A percentile compares a stretch with the other conserved stretches of the same genome.
phyloP scores from a whole-genome alignment of 2,329 filamentous ascomycete species.

The Ampelomyces quisqualis region DNA sequence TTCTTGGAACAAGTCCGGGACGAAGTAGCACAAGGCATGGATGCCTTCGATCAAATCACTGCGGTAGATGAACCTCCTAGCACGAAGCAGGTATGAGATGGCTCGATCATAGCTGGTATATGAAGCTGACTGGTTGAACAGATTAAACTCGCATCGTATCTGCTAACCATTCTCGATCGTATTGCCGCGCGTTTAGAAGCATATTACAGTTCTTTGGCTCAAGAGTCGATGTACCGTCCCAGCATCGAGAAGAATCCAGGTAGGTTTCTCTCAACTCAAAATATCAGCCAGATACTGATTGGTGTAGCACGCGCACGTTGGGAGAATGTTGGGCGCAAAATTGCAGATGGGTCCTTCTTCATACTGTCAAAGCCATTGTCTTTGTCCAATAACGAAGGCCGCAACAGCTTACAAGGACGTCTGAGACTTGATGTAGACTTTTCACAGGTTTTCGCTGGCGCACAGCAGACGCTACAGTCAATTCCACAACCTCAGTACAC shows the following conservation, averaged over 20 bases:
- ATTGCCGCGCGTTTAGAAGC: conserved; percentile 54
- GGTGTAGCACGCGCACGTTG: conserved; percentile 55
- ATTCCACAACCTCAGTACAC: conserved; percentile 4
- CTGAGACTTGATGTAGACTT: conserved; percentile 13
- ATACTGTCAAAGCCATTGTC: conserved; percentile 42
- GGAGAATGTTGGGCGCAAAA: conserved; percentile 51
- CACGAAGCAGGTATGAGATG: conserved; percentile 25
- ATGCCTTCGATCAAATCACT: conserved; percentile 22
- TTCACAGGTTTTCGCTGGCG: conserved; percentile 18
- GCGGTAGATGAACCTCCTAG: conserved; percentile 15
- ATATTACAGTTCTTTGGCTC: conserved; percentile 54
- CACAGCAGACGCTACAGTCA: conserved; percentile 15
- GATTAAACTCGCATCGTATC: conserved; percentile 49
- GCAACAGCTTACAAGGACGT: conserved; percentile 2
- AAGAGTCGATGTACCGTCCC: conserved; percentile 53
- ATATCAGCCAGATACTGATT: too few species aligned
- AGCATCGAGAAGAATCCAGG: conserved; percentile 56
- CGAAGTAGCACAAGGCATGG: conserved; percentile 21
- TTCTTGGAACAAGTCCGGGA: conserved; percentile 24
- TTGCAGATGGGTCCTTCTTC: conserved; percentile 56
- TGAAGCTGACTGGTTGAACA: too few species aligned
- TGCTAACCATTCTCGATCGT: conserved; percentile 54
- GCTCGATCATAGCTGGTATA: too few species aligned
- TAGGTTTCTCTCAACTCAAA: too few species aligned
- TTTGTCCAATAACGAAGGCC: conserved; percentile 7